Base-by-base conservation (phyloP, 768 basidiomycete species). In the Arthromyces matolae region DNA sequence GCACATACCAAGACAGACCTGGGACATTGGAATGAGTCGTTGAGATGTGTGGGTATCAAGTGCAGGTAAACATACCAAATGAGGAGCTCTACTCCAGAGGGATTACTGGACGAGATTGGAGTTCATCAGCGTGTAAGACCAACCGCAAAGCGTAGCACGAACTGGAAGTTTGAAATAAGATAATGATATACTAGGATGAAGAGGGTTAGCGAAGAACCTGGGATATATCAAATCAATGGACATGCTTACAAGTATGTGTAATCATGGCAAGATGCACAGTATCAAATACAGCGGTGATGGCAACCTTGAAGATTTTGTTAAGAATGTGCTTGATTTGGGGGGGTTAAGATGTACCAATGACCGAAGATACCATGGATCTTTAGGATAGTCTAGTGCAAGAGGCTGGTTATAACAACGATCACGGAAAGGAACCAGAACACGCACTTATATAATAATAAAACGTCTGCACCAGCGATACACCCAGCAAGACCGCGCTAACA, bases 221-320 rank as follows among this genome's bases (percentile, higher is more conserved):
- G n/a, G n/a, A n/a, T n/a, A 19, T 12, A 10, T 19, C 18, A 14
- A 8, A 3, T 14, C 12, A 33, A 23, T 8, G 3, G 37, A 32
- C 29, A 6, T 31, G 58, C 72, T 38, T 49, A 75, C 81, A 57
- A 5, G 67, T 63, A 47, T 80, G 75, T 1, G 71, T 64, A 18
- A 82, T 71, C 20, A 80, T 52, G 1, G 56, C 62, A n/a, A 79
- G 68, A 55, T 81, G 78, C 2, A 69, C 57, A 1, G 71, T 71
- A 45, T 81, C 81, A 31, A 75, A 71, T 1, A 68, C 0, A 19
- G 76, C 55, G 1, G 71, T 71, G 7, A 60, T 57, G 18, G 59
- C 54, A 4, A 81, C 80, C 73, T 74, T 39, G 32, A 29, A 23
- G 16, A 39, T 32, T 5, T 5, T 19, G 20, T 33, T 22, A 57